Evolutionary conservation across 495 filamentous ascomycete species (phyloP).

Genomic region (Podospora comata): DNA sequence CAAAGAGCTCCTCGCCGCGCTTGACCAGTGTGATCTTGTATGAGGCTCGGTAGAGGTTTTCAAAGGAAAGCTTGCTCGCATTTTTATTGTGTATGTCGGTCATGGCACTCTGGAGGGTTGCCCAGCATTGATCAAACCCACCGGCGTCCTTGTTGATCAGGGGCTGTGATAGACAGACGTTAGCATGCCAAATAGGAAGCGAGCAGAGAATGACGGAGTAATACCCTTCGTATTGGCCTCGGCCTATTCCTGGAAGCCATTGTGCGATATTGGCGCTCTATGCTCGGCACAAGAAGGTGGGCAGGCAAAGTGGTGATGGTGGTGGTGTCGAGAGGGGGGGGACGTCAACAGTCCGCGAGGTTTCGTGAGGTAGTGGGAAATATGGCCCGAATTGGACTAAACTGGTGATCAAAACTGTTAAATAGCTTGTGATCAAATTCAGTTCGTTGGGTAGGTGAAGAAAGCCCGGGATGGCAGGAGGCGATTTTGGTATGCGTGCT

Average conservation of each 20-base stretch:
- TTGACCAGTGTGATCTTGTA: constrained; percentile 92
- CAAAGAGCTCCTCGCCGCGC: constrained; percentile 80
- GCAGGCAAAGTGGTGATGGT: not conserved
- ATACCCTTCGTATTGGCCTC: constrained; percentile 28
- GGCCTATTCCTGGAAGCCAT: constrained; percentile 18
- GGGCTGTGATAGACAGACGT: constrained; percentile 22
- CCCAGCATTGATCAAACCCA: constrained; percentile 84
- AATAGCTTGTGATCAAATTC: not conserved
- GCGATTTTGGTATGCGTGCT: not conserved
- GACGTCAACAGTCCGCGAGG: not conserved
- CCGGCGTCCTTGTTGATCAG: constrained; percentile 28
- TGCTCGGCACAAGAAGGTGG: not conserved
- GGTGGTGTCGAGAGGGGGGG: not conserved
- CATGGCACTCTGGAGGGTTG: constrained; percentile 66
- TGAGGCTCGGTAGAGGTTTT: constrained; percentile 91
- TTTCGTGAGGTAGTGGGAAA: too few relatives aligned
- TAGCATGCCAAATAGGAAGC: not conserved
- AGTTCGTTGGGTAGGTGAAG: not conserved
- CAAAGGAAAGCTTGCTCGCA: constrained; percentile 85
- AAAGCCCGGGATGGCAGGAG: constrained; percentile 7
- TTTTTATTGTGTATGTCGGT: constrained; percentile 89
- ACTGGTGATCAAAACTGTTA: not conserved
- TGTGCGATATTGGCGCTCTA: not conserved
- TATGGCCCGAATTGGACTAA: too few relatives aligned
- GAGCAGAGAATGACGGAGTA: not conserved